These are phyloP conservation scores for Piromyces sp. DNA, from an alignment of 192 early-diverging fungal genomes.

Conservation along the genomic window DNA sequence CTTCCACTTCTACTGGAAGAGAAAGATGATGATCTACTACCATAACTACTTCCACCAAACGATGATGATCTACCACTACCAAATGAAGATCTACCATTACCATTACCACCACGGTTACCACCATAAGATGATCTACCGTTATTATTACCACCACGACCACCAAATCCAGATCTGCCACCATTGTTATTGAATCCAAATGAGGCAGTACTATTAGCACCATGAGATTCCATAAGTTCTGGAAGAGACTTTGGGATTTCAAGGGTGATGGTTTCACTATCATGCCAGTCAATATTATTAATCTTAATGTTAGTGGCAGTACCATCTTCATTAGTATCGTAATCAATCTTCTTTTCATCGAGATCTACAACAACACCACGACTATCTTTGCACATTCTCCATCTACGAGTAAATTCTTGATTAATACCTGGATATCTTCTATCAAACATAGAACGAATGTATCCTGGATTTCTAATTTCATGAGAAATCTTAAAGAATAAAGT, in stretches of 20 bases:
- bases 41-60: not conserved
- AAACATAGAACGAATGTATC: not conserved
- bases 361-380: conserved; percentile 71
- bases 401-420: conserved; percentile 63
- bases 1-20: not conserved
- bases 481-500: conserved; percentile 58
- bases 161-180: not conserved
- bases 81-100: conserved; percentile 7
- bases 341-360: conserved; percentile 48
- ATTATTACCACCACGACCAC: conserved; percentile 11
- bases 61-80: not conserved
- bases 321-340: conserved; percentile 33
- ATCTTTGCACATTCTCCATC: conserved; percentile 74
- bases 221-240: conserved; percentile 57
- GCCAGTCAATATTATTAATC: conserved; percentile 57
- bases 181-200: not conserved
- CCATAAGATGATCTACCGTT: conserved; percentile 8
- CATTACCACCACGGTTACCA: conserved; percentile 22
- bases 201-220: not conserved
- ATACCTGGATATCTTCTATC: conserved; percentile 30
- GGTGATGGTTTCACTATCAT: conserved; percentile 36
- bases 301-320: conserved; percentile 15
- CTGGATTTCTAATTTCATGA: conserved; percentile 46
- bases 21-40: not conserved
- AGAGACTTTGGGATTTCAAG: conserved; percentile 53